Percentiles rank a stretch among this genome's conserved stretches.
Evolutionary conservation across 1,284 basidiomycete species (phyloP).

Genomic region (Ustilago nuda): DNA sequence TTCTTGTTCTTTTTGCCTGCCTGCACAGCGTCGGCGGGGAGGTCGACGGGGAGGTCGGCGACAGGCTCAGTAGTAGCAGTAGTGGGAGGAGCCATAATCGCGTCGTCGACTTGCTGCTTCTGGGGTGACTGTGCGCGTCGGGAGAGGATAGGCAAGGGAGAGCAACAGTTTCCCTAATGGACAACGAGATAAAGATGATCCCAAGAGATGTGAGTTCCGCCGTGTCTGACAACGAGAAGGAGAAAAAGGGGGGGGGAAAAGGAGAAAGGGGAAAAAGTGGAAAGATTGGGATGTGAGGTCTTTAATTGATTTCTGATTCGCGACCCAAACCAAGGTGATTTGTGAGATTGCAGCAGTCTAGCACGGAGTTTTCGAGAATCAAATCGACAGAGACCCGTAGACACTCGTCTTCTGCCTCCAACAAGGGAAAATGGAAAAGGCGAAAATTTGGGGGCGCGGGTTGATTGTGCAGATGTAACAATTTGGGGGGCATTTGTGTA

Average conservation of each 20-base stretch:
- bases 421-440: background rate
- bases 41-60: conserved; percentile 10
- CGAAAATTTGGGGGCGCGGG: conserved; percentile 22
- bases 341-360: conserved; percentile 37
- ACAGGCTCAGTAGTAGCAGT: conserved; percentile 14
- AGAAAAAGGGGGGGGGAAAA: conserved; percentile 2
- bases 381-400: too few species aligned
- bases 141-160: background rate
- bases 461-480: conserved; percentile 5
- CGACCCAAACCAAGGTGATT: background rate
- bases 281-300: conserved; percentile 26
- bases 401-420: conserved; percentile 8
- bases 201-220: conserved; percentile 17
- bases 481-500: background rate
- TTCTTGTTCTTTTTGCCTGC: conserved; percentile 3
- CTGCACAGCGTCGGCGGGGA: conserved; percentile 1
- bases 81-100: conserved; percentile 14
- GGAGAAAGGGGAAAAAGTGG: background rate
- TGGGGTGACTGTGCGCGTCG: background rate
- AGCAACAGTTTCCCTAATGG: background rate
- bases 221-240: conserved; percentile 8
- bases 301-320: background rate
- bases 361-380: conserved; percentile 32
- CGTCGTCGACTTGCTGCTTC: conserved; percentile 1
- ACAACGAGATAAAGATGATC: background rate